phyloP scores from a whole-genome alignment of 768 basidiomycete genomes.

The Pisolithus albus region DNA sequence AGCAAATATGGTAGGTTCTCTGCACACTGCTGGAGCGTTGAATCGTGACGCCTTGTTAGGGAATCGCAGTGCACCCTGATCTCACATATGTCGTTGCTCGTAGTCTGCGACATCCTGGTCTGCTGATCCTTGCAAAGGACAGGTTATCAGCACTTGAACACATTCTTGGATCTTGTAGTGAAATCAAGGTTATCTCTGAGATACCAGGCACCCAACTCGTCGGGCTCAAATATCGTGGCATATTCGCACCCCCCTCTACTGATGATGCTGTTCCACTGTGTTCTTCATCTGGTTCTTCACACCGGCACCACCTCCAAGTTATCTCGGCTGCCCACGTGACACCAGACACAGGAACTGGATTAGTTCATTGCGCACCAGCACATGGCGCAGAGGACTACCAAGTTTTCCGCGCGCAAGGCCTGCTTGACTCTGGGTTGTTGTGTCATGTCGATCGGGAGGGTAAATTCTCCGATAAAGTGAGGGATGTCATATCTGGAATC shows the following conservation, averaged over 20 bases:
- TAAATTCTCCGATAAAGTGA: slow-evolving; percentile 54
- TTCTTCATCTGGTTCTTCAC: background rate
- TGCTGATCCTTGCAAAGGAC: slow-evolving; percentile 47
- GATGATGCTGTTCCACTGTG: background rate
- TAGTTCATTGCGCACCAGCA: slow-evolving; percentile 93
- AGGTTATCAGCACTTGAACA: slow-evolving; percentile 34
- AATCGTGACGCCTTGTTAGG: slow-evolving; percentile 38
- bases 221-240: slow-evolving; percentile 50
- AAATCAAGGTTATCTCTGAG: slow-evolving; percentile 15
- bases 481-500: slow-evolving; percentile 37
- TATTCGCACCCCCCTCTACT: slow-evolving; percentile 41
- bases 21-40: background rate
- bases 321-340: slow-evolving; percentile 76
- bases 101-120: slow-evolving; percentile 17
- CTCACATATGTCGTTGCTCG: slow-evolving; percentile 57
- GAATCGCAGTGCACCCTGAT: slow-evolving; percentile 78
- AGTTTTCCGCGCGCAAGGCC: slow-evolving; percentile 53
- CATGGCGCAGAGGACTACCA: slow-evolving; percentile 92
- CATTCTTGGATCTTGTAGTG: slow-evolving; percentile 16
- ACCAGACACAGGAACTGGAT: slow-evolving; percentile 82
- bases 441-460: slow-evolving; percentile 84
- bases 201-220: slow-evolving; percentile 44
- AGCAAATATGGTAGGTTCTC: slow-evolving; percentile 75
- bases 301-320: slow-evolving; percentile 31
- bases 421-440: slow-evolving; percentile 46